phyloP scores from a whole-genome alignment of 2,329 filamentous ascomycete species.

The Colletotrichum somersetense region DNA sequence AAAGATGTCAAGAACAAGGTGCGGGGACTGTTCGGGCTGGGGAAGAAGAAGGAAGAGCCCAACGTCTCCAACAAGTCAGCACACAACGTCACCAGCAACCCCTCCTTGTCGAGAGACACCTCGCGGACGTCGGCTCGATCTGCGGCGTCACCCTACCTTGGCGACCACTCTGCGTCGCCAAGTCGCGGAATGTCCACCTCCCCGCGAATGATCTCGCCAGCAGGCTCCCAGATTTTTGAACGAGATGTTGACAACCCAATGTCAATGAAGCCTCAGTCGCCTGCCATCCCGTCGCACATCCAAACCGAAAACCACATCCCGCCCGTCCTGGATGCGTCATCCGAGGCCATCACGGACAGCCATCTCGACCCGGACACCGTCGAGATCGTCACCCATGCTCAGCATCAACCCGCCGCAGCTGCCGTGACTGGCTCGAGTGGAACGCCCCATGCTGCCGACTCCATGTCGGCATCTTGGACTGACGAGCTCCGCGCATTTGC shows the following conservation, averaged over 20 bases:
- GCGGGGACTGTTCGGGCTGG: conserved; percentile 71
- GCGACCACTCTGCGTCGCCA: conserved; percentile 71
- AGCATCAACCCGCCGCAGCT: conserved; percentile 82
- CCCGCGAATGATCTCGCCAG: conserved; percentile 82
- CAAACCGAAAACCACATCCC: conserved; percentile 95
- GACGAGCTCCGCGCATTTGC: conserved; percentile 70
- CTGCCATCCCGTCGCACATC: conserved; percentile 93
- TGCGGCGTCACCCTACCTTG: conserved; percentile 57
- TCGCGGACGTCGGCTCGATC: conserved; percentile 54
- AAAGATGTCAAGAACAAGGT: conserved; percentile 67
- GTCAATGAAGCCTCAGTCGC: conserved; percentile 76
- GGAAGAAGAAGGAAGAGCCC: conserved; percentile 71
- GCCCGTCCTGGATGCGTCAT: conserved; percentile 89
- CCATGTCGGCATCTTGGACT: conserved; percentile 63
- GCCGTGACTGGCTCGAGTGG: conserved; percentile 68
- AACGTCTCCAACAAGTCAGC: conserved; percentile 49
- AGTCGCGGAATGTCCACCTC: conserved; percentile 76
- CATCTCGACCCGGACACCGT: conserved; percentile 88
- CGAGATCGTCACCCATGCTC: conserved; percentile 89
- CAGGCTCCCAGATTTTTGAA: conserved; percentile 88
- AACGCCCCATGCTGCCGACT: conserved; percentile 54
- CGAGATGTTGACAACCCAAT: conserved; percentile 87
- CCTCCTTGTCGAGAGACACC: conserved; percentile 46
- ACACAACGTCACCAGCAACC: conserved; percentile 49
- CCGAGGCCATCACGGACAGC: conserved; percentile 89